phyloP scores from a whole-genome alignment of 2,329 filamentous ascomycete species.

The Trichoderma koningiopsis region DNA sequence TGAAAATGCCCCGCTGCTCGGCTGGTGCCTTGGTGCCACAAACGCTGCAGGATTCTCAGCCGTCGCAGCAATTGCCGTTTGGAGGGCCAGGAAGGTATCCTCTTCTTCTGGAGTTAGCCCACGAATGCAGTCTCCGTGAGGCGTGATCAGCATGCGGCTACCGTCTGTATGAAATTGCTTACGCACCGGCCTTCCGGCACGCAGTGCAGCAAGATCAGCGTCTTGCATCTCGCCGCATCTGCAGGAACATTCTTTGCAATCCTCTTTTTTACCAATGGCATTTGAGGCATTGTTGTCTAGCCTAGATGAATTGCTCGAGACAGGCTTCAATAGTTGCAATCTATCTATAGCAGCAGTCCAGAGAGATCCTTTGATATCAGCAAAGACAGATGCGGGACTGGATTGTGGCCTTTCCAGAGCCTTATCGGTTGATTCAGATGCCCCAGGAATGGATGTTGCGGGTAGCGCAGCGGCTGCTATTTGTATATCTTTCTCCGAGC shows the following conservation, averaged over 20 bases:
- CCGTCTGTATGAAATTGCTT: conserved; percentile 62
- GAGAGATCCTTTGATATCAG: conserved; percentile 39
- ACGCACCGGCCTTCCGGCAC: conserved; percentile 60
- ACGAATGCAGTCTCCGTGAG: conserved; percentile 75
- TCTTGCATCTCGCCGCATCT: conserved; percentile 46
- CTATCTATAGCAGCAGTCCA: conserved; percentile 41
- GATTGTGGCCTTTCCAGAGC: conserved; percentile 37
- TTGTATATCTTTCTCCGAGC: conserved; percentile 10
- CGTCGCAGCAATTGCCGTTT: conserved; percentile 56
- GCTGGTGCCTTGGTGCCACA: conserved; percentile 57
- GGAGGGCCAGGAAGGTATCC: conserved; percentile 68
- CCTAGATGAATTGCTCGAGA: conserved; percentile 37
- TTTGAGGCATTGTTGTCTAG: conserved; percentile 33
- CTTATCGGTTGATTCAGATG: conserved; percentile 28
- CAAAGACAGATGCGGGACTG: conserved; percentile 41
- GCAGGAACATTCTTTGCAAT: conserved; percentile 43
- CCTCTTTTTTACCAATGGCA: conserved; percentile 33
- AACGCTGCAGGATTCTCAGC: conserved; percentile 59
- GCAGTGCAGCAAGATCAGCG: conserved; percentile 57
- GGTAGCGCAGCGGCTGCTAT: conserved; percentile 27
- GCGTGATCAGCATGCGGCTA: conserved; percentile 70
- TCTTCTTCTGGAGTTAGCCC: conserved; percentile 71
- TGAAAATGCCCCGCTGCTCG: conserved; percentile 58
- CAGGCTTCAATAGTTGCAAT: conserved; percentile 43
- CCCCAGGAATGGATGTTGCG: conserved; percentile 27